Evolutionary conservation across 352 stramenopile species (phyloP), one percentile per base, ranked within the genome.

Genomic region (Phytophthora nicotianae): DNA sequence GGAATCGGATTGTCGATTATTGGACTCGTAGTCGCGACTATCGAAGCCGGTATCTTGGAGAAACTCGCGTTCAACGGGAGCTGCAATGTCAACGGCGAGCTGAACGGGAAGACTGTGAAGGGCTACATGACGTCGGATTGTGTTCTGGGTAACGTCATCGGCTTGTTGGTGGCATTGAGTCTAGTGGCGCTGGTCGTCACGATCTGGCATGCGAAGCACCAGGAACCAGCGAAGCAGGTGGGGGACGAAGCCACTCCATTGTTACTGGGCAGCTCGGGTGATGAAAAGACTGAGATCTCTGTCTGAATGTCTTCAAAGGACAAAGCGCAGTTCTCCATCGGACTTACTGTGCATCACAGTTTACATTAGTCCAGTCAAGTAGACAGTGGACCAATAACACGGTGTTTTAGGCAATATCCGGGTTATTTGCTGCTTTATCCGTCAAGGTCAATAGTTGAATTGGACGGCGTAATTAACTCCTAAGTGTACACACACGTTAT

Each of bases 51-150:
- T 2, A 78, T 95, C 11, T 38, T 94, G 16, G 81, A 96, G 68
- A 95, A 95, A 59, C 79, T 96, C 38, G 79, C 77, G 49, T 96
- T 96, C 63, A 92, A 94, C 45, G 77, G 60, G 8, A 93, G 83
- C 52, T 96, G 88, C 75, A 95, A 96, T 59, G 67, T 95, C 24
- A 81, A 59, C 32, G 86, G 86, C 6, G 70, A 74, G 32, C 60
- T 92, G 19, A 70, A 95, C 35, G 86, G 83, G 40, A 35, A 74
- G 19, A 50, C 64, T n/a, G 79, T 93, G n/a, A 71, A 70, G n/a
- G 85, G 81, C 2, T 89, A 77, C 65, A 89, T 93, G 83, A 72
- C 87, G 2, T 37, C 62, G 0, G 85, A 93, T 58, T 96, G 87
- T 40, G 67, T 89, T 54, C 49, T 93, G 21, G 87, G 83, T 21